These are phyloP conservation scores for Austroboletus olivaceoglutinosus DNA, from an alignment of 1,284 basidiomycete genomes.

Conservation along the genomic window DNA sequence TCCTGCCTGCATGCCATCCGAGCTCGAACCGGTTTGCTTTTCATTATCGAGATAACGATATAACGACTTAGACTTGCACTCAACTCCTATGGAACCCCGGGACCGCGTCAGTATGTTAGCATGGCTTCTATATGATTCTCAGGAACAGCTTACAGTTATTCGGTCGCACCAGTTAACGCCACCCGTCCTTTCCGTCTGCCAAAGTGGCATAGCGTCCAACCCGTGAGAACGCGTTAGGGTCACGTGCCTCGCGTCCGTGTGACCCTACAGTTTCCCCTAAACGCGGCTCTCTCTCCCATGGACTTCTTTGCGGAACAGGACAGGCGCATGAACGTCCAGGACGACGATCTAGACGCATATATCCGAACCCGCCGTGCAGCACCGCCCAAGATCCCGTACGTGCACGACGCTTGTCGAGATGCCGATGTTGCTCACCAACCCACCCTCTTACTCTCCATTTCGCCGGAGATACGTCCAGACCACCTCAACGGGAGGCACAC, in stretches of 20 bases:
- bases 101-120: background rate
- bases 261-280: too few relatives aligned
- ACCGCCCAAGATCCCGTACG: background rate
- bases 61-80: background rate
- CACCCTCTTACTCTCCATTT: background rate
- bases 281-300: background rate
- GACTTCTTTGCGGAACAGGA: conserved; percentile 55
- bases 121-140: conserved; percentile 12
- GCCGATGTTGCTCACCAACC: too few relatives aligned
- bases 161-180: background rate
- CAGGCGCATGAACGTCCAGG: conserved; percentile 49
- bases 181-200: too few relatives aligned
- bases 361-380: conserved; percentile 23
- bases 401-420: too few relatives aligned
- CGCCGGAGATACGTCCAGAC: background rate
- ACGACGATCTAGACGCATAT: conserved; percentile 43
- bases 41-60: background rate
- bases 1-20: conserved; percentile 8
- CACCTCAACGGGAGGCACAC: background rate
- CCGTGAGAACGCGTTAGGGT: too few relatives aligned
- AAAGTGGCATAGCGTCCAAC: too few relatives aligned
- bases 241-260: too few relatives aligned
- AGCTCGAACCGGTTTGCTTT: background rate
- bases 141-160: conserved; percentile 15
- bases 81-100: background rate